A percentile compares a stretch with the other conserved stretches of the same genome.
Conservation (phyloP, 768 basidiomycete genomes). For the Leccinum olivaceopallidum region DNA sequence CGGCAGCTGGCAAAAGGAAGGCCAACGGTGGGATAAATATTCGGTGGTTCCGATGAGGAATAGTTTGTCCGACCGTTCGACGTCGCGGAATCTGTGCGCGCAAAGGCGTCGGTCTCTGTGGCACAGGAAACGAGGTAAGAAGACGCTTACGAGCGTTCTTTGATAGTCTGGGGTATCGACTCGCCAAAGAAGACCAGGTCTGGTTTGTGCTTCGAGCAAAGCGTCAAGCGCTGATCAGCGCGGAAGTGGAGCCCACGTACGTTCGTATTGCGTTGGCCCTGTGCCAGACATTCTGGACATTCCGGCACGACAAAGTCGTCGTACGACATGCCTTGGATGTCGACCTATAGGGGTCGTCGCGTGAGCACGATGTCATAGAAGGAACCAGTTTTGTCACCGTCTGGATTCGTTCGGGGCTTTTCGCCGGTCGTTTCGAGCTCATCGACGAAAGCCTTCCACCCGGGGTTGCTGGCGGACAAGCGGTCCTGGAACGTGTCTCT, state of each 20-base stretch:
- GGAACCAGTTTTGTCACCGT: constrained; percentile 60
- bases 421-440: constrained; percentile 58
- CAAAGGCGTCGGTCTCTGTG: not conserved
- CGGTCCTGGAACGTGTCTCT: constrained; percentile 72
- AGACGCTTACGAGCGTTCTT: constrained; percentile 65
- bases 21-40: no score
- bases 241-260: constrained; percentile 39
- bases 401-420: constrained; percentile 82
- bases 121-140: not conserved
- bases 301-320: constrained; percentile 77
- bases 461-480: constrained; percentile 72
- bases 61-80: constrained; percentile 64
- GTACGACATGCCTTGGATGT: constrained; percentile 75
- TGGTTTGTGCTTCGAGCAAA: constrained; percentile 59
- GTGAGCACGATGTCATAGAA: not conserved
- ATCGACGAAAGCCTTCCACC: constrained; percentile 71
- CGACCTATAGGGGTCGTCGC: constrained; percentile 52
- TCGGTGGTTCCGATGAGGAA: constrained; percentile 84
- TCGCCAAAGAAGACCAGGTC: constrained; percentile 90
- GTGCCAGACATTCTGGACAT: constrained; percentile 65
- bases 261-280: constrained; percentile 57
- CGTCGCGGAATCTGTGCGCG: constrained; percentile 48
- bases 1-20: no score
- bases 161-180: constrained; percentile 66
- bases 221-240: constrained; percentile 23